phyloP scores from a whole-genome alignment of 2,329 filamentous ascomycete genomes.

The Aspergillus japonicus region DNA sequence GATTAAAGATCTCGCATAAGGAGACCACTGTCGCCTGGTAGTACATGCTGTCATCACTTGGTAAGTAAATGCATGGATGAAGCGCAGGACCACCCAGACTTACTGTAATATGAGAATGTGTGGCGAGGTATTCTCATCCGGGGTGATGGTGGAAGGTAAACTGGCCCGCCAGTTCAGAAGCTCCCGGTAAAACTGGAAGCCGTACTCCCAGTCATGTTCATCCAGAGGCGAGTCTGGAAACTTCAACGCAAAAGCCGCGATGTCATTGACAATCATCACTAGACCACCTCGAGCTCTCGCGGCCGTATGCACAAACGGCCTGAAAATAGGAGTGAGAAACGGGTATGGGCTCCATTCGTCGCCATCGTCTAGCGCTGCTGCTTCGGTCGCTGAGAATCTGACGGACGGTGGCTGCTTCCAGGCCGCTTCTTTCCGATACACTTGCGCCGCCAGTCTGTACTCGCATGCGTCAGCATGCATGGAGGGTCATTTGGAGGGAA shows the following conservation, averaged over 20 bases:
- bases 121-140: constrained; percentile 17
- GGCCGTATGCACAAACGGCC: constrained; percentile 15
- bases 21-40: constrained; percentile 21
- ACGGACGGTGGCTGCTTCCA: constrained; percentile 20
- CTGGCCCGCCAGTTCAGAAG: constrained; percentile 15
- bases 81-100: neutral
- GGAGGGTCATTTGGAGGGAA: neutral
- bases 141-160: constrained; percentile 13
- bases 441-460: constrained; percentile 22
- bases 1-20: constrained; percentile 14
- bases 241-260: constrained; percentile 12
- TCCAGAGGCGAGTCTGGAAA: constrained; percentile 10
- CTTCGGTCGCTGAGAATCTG: constrained; percentile 18
- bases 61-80: neutral
- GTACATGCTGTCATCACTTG: constrained; percentile 14
- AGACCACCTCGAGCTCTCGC: constrained; percentile 13
- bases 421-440: constrained; percentile 20
- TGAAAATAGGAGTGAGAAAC: constrained; percentile 10
- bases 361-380: constrained; percentile 16
- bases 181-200: constrained; percentile 9
- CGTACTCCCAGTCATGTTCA: constrained; percentile 16
- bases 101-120: constrained; percentile 23
- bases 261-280: constrained; percentile 18
- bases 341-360: constrained; percentile 20
- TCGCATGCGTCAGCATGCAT: neutral